Evolutionary conservation across 352 stramenopile species (phyloP).

Genomic region (Pythium grandisporangium): DNA sequence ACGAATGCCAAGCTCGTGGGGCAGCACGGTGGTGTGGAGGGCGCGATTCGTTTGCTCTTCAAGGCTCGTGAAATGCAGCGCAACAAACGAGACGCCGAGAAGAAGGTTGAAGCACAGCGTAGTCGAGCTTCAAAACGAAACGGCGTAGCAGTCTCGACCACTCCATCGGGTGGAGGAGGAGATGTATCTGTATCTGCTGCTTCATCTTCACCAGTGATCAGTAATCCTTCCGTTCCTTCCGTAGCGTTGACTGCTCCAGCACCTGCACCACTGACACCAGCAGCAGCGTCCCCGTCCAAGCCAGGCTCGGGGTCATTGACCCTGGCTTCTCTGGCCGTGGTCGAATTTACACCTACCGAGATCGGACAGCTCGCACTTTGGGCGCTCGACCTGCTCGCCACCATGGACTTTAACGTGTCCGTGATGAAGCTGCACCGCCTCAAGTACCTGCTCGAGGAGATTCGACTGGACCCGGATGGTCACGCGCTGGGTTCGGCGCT

Average conservation of each 20-base stretch:
- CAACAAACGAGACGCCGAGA: slow-evolving; percentile 25
- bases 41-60: slow-evolving; percentile 46
- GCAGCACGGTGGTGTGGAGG: slow-evolving; percentile 48
- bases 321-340: slow-evolving; percentile 30
- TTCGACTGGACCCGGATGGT: slow-evolving; percentile 46
- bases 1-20: slow-evolving; percentile 49
- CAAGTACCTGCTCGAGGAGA: slow-evolving; percentile 69
- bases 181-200: no score
- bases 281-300: no score
- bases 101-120: slow-evolving; percentile 21
- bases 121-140: no score
- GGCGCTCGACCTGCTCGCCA: slow-evolving; percentile 58
- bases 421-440: slow-evolving; percentile 65
- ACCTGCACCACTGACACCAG: slow-evolving; percentile 14
- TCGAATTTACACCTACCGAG: slow-evolving; percentile 58
- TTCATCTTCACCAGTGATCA: no score
- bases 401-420: slow-evolving; percentile 55
- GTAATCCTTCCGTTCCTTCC: no score
- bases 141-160: no score
- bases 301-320: no score
- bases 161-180: no score
- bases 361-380: slow-evolving; percentile 62
- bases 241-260: no score
- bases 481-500: slow-evolving; percentile 40
- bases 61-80: slow-evolving; percentile 50